These are phyloP conservation scores for Candida tetrigidarum DNA, from an alignment of 1,139 yeast species.

Conservation along the genomic window DNA sequence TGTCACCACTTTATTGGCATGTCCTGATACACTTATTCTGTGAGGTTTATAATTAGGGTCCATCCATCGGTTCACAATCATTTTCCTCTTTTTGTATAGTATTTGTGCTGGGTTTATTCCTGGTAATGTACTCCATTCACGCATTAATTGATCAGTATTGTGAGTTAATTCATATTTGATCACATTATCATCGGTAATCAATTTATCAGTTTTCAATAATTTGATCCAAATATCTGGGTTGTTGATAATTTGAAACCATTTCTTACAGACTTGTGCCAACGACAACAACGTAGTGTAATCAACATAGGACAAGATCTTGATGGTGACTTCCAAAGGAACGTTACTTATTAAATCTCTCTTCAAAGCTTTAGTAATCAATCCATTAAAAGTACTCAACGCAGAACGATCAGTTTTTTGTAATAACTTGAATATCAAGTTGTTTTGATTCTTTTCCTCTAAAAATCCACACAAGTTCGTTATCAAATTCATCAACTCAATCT, in stretches of 20 bases:
- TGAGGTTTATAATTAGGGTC: slow-evolving; percentile 72
- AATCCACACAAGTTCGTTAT: slow-evolving; percentile 38
- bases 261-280: slow-evolving; percentile 66
- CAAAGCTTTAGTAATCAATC: slow-evolving; percentile 61
- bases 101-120: slow-evolving; percentile 48
- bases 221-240: slow-evolving; percentile 65
- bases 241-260: slow-evolving; percentile 70
- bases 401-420: slow-evolving; percentile 68
- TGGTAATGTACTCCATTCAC: slow-evolving; percentile 35
- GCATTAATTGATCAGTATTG: slow-evolving; percentile 29
- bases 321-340: slow-evolving; percentile 79
- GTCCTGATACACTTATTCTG: slow-evolving; percentile 69
- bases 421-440: slow-evolving; percentile 60
- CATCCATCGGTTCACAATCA: slow-evolving; percentile 83
- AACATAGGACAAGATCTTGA: slow-evolving; percentile 66
- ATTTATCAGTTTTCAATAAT: slow-evolving; percentile 56
- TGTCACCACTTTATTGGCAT: slow-evolving; percentile 82
- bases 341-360: slow-evolving; percentile 72
- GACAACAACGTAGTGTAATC: slow-evolving; percentile 67
- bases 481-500: slow-evolving; percentile 42
- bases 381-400: slow-evolving; percentile 69
- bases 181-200: slow-evolving; percentile 43
- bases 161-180: slow-evolving; percentile 36
- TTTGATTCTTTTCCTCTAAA: slow-evolving; percentile 43
- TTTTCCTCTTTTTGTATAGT: slow-evolving; percentile 65